Percentiles rank a stretch among this genome's conserved stretches.
phyloP scores from a whole-genome alignment of 345 rosid species.

The Pelargonium nanum region DNA sequence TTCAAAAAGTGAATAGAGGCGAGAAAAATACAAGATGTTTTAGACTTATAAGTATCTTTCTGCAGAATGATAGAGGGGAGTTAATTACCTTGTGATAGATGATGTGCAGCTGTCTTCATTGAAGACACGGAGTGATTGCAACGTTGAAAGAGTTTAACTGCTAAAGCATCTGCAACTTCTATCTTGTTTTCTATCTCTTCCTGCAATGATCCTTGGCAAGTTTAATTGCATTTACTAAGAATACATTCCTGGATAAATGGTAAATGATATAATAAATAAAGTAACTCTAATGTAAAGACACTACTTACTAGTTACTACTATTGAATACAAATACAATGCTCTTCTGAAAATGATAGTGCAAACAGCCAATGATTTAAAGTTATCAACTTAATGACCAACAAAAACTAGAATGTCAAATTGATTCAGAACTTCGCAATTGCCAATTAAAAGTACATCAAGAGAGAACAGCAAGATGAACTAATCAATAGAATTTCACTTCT shows the following conservation, averaged over 20 bases:
- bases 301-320: neutral
- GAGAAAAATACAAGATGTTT: neutral
- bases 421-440: neutral
- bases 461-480: no score
- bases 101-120: slow-evolving; percentile 66
- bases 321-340: neutral
- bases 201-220: slow-evolving; percentile 29
- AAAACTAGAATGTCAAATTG: neutral
- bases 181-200: slow-evolving; percentile 88
- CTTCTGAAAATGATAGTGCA: neutral
- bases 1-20: neutral
- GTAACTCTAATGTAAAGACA: neutral
- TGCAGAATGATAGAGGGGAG: neutral
- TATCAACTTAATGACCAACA: neutral
- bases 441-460: no score
- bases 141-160: slow-evolving; percentile 72
- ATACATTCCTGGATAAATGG: slow-evolving; percentile 1
- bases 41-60: neutral
- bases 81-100: slow-evolving; percentile 68
- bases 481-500: no score
- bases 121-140: slow-evolving; percentile 62
- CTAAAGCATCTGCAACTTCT: slow-evolving; percentile 88
- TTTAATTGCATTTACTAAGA: neutral
- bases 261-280: neutral
- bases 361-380: neutral